Evolutionary conservation across 2,329 filamentous ascomycete species (phyloP).

Genomic region (Stylonectria norvegica): DNA sequence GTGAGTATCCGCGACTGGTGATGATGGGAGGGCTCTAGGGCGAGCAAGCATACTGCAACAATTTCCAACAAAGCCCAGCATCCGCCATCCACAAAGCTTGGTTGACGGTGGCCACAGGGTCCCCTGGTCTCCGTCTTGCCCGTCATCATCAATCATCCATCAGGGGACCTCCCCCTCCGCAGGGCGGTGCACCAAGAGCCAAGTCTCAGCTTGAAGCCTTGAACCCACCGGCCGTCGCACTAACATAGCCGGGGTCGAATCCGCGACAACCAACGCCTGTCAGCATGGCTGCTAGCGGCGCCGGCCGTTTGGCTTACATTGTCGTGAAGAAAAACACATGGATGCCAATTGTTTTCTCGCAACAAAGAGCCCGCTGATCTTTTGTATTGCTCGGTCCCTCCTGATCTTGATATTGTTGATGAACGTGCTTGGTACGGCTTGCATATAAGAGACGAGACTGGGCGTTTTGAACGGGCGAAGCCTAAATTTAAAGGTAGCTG

Average conservation of each 20-base stretch:
- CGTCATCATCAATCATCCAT: no score
- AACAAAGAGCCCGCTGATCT: no score
- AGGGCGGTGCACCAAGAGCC: no score
- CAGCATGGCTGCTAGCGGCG: constrained; percentile 9
- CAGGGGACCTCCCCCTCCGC: constrained; percentile 4
- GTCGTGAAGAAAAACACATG: constrained; percentile 9
- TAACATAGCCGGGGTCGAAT: constrained; percentile 15
- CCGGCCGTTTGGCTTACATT: constrained; percentile 14
- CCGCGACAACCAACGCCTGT: constrained; percentile 13
- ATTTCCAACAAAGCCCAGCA: background rate
- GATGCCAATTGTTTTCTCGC: no score
- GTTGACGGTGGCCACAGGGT: constrained; percentile 6
- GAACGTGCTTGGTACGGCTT: no score
- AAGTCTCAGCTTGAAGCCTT: constrained; percentile 13
- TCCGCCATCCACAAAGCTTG: constrained; percentile 5
- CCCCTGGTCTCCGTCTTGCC: constrained; percentile 13
- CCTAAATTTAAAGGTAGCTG: no score
- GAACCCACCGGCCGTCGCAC: constrained; percentile 13
- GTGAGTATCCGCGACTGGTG: no score
- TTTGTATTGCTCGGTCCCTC: no score
- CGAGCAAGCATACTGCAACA: constrained; percentile 1
- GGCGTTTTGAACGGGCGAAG: no score
- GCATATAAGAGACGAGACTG: no score
- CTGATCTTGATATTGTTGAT: no score
- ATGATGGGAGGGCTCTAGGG: constrained; percentile 1